A percentile compares a stretch with the other conserved stretches of the same genome.
Conservation (phyloP, 129 eudicot species). For the Flaveria sonorensis region DNA sequence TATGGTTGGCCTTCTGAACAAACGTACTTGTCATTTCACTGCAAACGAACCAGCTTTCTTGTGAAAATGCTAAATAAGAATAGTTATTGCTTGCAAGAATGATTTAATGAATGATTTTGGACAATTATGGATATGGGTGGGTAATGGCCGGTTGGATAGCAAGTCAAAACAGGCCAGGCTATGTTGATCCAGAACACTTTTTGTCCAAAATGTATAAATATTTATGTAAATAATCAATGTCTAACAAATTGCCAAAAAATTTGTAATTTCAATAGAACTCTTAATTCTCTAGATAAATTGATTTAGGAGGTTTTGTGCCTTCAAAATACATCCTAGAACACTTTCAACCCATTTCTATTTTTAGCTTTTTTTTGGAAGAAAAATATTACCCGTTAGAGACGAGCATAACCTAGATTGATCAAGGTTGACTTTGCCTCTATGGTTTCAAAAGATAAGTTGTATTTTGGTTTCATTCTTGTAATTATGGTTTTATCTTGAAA, state of each 20-base stretch:
- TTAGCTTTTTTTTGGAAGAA: too few relatives aligned
- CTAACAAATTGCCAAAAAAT: too few relatives aligned
- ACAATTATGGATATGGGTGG: too few relatives aligned
- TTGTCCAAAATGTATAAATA: neutral
- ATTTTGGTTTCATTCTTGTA: neutral
- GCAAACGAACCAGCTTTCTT: conserved; percentile 2
- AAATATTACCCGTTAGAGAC: neutral
- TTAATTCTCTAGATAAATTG: too few relatives aligned
- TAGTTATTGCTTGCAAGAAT: too few relatives aligned
- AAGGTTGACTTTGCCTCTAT: neutral
- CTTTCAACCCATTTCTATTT: neutral
- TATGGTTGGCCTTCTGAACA: too few relatives aligned
- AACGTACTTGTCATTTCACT: too few relatives aligned
- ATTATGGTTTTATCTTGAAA: neutral
- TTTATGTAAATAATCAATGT: neutral
- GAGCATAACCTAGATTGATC: neutral
- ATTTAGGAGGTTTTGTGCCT: neutral
- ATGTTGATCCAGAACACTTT: neutral
- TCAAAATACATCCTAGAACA: neutral
- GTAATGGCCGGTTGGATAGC: neutral
- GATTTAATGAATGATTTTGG: too few relatives aligned
- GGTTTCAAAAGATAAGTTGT: neutral
- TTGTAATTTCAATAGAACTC: too few relatives aligned
- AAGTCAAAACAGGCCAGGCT: neutral
- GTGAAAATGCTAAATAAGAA: conserved; percentile 1